Conservation (phyloP, 257 asterid genomes). For the Capsicum chinense region DNA sequence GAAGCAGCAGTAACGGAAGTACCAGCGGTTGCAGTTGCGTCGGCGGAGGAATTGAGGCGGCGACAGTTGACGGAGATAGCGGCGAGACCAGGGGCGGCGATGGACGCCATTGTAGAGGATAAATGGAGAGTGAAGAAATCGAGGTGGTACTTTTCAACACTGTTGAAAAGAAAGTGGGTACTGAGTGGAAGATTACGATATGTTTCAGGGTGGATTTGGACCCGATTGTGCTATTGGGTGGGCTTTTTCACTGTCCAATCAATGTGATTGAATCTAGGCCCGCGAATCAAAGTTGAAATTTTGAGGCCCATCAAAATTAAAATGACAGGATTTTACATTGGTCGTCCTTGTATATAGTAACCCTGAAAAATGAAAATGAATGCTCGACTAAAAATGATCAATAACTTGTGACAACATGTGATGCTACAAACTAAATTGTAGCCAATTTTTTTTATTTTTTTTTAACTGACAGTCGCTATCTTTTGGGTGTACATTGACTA, state of each 20-base stretch:
- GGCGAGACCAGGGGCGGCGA: constrained; percentile 57
- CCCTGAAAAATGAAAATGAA: too few species aligned
- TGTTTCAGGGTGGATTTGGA: constrained; percentile 10
- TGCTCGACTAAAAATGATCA: not conserved
- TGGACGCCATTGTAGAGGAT: constrained; percentile 55
- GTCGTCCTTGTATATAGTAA: not conserved
- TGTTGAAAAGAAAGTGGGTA: not conserved
- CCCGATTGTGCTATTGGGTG: not conserved
- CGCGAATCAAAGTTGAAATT: not conserved
- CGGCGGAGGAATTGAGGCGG: constrained; percentile 37
- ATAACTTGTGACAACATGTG: too few species aligned
- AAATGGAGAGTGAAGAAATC: constrained; percentile 33
- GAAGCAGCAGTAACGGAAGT: constrained; percentile 28
- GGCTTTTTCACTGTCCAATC: not conserved
- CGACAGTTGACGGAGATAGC: constrained; percentile 49
- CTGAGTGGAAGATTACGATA: constrained; percentile 14
- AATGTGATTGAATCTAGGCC: not conserved
- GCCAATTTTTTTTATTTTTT: too few species aligned
- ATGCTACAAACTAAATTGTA: too few species aligned
- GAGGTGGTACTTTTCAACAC: constrained; percentile 10
- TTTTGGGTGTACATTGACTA: too few species aligned
- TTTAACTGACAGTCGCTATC: too few species aligned
- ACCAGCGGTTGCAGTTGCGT: constrained; percentile 31
- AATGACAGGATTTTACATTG: not conserved
- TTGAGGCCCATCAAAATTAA: not conserved